Percentiles rank a stretch among this genome's conserved stretches.
phyloP scores from a whole-genome alignment of 306 rosid species.

The Echinosophora koreensis region DNA sequence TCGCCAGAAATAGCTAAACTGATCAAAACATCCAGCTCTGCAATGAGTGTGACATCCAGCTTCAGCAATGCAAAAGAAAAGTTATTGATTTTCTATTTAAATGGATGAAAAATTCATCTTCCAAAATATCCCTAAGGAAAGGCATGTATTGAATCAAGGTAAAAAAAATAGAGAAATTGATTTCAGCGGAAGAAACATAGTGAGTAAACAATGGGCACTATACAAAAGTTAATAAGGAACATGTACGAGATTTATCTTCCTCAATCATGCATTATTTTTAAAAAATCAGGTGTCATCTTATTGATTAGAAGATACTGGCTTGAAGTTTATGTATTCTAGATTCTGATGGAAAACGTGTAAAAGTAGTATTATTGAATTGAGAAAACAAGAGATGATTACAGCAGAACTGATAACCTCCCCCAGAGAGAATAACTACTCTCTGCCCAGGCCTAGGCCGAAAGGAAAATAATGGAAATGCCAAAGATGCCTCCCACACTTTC shows the following conservation, averaged over 20 bases:
- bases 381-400: too few relatives aligned
- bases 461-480: too few relatives aligned
- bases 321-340: neutral
- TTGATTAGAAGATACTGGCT: slow-evolving; percentile 33
- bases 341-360: neutral
- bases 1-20: slow-evolving; percentile 86
- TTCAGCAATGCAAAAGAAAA: slow-evolving; percentile 46
- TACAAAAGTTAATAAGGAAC: neutral
- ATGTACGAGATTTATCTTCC: slow-evolving; percentile 18
- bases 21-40: slow-evolving; percentile 95
- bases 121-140: slow-evolving; percentile 11
- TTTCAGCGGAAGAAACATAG: slow-evolving; percentile 37
- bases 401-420: too few relatives aligned
- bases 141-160: slow-evolving; percentile 29
- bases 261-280: neutral
- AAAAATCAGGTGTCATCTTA: slow-evolving; percentile 10
- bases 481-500: too few relatives aligned
- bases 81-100: slow-evolving; percentile 21
- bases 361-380: too few relatives aligned
- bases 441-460: too few relatives aligned
- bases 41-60: slow-evolving; percentile 53
- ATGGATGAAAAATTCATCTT: slow-evolving; percentile 19
- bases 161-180: slow-evolving; percentile 5
- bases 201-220: neutral
- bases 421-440: too few relatives aligned